A percentile compares a stretch with the other conserved stretches of the same genome.
Evolutionary conservation across 2,329 filamentous ascomycete genomes (phyloP).

Genomic region (Calonectria multiphialidica): DNA sequence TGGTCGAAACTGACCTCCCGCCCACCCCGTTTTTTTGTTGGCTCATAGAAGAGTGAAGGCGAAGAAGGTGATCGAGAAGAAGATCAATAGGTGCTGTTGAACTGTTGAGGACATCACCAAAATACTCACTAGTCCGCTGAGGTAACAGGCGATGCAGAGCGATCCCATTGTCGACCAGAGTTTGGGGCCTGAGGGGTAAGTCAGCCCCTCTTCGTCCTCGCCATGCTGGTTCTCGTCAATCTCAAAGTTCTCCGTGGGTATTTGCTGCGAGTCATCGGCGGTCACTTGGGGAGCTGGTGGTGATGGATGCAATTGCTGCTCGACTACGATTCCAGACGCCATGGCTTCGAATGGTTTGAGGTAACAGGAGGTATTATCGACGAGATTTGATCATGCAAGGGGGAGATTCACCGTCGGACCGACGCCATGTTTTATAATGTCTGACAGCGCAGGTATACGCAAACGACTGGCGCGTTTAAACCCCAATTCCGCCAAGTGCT

Average conservation of each 20-base stretch:
- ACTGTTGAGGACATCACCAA: neutral
- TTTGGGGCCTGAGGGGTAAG: constrained; percentile 34
- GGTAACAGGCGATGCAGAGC: constrained; percentile 36
- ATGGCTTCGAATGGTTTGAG: neutral
- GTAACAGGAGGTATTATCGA: neutral
- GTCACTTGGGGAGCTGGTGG: accelerated
- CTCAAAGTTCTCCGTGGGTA: neutral
- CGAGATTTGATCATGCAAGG: neutral
- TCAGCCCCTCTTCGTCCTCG: neutral
- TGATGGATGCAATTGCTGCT: neutral
- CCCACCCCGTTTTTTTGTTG: too few species aligned
- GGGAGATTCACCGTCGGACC: neutral
- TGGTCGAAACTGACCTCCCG: neutral
- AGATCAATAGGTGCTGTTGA: neutral
- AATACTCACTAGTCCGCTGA: constrained; percentile 34
- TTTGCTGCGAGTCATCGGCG: neutral
- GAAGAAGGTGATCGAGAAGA: neutral
- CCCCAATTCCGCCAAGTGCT: constrained; percentile 4
- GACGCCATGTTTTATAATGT: neutral
- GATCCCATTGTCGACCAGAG: constrained; percentile 42
- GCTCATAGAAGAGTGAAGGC: neutral
- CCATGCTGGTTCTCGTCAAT: constrained; percentile 17
- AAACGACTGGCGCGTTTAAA: neutral
- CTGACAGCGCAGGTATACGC: neutral
- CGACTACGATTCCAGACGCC: constrained; percentile 4